These are phyloP conservation scores for Penicillium freii DNA, from an alignment of 2,329 filamentous ascomycete species.

Conservation along the genomic window DNA sequence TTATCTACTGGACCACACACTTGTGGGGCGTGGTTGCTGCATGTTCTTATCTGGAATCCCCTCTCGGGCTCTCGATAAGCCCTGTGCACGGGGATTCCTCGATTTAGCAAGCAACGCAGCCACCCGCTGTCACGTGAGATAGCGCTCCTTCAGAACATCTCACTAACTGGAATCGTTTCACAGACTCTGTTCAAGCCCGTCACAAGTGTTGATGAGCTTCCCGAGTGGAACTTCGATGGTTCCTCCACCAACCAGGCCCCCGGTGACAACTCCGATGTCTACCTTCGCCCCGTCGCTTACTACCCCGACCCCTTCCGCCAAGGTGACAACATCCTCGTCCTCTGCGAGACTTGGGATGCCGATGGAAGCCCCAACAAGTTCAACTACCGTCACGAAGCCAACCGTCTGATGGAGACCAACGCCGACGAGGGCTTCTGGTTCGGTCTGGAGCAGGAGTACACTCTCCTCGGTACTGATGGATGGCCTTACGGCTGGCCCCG, in stretches of 20 bases:
- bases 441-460: slow-evolving; percentile 97
- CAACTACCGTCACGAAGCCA: slow-evolving; percentile 93
- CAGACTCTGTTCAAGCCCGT: slow-evolving; percentile 64
- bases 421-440: slow-evolving; percentile 89
- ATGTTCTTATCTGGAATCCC: slow-evolving; percentile 3
- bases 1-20: not conserved
- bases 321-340: slow-evolving; percentile 87
- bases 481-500: slow-evolving; percentile 91
- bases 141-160: not conserved
- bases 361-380: slow-evolving; percentile 96
- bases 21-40: not conserved
- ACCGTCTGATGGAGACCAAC: slow-evolving; percentile 85
- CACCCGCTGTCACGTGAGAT: slow-evolving; percentile 20
- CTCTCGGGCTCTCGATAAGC: slow-evolving; percentile 23
- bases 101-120: slow-evolving; percentile 23
- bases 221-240: slow-evolving; percentile 82
- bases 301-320: slow-evolving; percentile 90
- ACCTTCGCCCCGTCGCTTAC: slow-evolving; percentile 85
- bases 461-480: slow-evolving; percentile 78
- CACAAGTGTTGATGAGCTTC: slow-evolving; percentile 61
- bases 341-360: slow-evolving; percentile 90
- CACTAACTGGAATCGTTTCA: slow-evolving; percentile 9
- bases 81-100: slow-evolving; percentile 26
- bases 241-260: slow-evolving; percentile 90
- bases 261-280: slow-evolving; percentile 95